Base-by-base conservation (phyloP, 2,329 filamentous ascomycete genomes). In the Trichoderma sp. region DNA sequence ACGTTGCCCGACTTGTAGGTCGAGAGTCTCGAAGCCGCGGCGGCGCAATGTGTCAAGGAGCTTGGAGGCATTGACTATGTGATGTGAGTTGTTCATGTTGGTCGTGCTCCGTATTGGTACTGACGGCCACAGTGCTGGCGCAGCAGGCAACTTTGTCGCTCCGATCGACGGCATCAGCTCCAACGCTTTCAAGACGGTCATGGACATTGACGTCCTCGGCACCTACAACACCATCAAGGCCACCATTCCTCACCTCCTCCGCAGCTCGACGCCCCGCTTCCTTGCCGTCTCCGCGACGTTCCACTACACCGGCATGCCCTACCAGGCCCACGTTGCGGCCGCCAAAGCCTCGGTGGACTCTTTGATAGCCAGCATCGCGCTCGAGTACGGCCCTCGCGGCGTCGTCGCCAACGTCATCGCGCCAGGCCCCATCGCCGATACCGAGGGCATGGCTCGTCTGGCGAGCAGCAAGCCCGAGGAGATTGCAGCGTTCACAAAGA, bases 161-260 rank as follows among this genome's bases (percentile, higher is more conserved):
- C 91, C 95, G 5, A 90, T 98, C 70, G 87, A 90, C 51, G 90
- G 90, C 71, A 87, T 98, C 60, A 93, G 89, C 51, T 82, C 91
- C 69, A 98, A 98, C 77, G 96, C 93, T 4, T 97, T 99, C 88
- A 96, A 94, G 80, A 86, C 92, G 0, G 96, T 99, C 72, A 95
- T 98, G 75, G 96, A 98, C 71, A 99, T 99, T 76, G 96, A 98
- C 78, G 91, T 97, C 3, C 80, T 98, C 43, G 96, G 96, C 37
- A 96, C 92, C 18, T 99, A 92, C 82, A 97, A 98, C 83, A 97
- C 94, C 3, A 85, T 97, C 76, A 98, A 98, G 82, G 94, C 95
- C 4, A 96, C 93, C 1, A 83, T 97, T 39, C 93, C 93, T 0
- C 86, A 97, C 75, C 87, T 99, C 3, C 81, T 93, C 14, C 85